Conservation (phyloP, 2,329 filamentous ascomycete species). For the Spiromastix sp. region DNA sequence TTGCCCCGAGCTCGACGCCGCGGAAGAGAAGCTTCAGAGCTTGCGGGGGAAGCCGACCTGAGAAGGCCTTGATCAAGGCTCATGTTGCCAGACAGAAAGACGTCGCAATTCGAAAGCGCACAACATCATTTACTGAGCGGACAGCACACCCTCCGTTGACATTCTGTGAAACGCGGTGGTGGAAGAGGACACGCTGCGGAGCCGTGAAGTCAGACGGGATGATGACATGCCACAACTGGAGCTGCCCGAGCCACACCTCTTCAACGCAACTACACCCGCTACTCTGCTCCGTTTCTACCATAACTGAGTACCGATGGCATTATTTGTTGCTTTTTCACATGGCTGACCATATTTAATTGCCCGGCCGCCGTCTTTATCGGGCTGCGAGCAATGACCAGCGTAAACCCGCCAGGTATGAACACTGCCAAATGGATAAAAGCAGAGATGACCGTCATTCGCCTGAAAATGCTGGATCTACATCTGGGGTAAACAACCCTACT, state of each 20-base stretch:
- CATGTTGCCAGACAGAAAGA: slow-evolving; percentile 27
- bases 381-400: too few species aligned
- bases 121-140: slow-evolving; percentile 23
- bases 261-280: too few species aligned
- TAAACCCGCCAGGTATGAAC: slow-evolving; percentile 9
- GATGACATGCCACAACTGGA: too few species aligned
- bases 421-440: slow-evolving; percentile 5
- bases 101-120: slow-evolving; percentile 13
- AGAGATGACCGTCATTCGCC: slow-evolving; percentile 1
- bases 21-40: slow-evolving; percentile 71
- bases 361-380: slow-evolving; percentile 18
- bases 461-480: background rate
- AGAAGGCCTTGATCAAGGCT: slow-evolving; percentile 33
- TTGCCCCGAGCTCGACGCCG: slow-evolving; percentile 69
- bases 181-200: background rate
- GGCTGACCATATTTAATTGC: too few species aligned
- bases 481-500: too few species aligned
- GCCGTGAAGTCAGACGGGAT: too few species aligned
- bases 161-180: background rate
- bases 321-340: too few species aligned
- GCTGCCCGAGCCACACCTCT: too few species aligned
- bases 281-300: too few species aligned
- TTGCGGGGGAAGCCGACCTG: slow-evolving; percentile 57
- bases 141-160: background rate
- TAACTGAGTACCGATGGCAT: too few species aligned